These are phyloP conservation scores for Coniferiporia weirii DNA, from an alignment of 1,284 basidiomycete species.

Conservation along the genomic window DNA sequence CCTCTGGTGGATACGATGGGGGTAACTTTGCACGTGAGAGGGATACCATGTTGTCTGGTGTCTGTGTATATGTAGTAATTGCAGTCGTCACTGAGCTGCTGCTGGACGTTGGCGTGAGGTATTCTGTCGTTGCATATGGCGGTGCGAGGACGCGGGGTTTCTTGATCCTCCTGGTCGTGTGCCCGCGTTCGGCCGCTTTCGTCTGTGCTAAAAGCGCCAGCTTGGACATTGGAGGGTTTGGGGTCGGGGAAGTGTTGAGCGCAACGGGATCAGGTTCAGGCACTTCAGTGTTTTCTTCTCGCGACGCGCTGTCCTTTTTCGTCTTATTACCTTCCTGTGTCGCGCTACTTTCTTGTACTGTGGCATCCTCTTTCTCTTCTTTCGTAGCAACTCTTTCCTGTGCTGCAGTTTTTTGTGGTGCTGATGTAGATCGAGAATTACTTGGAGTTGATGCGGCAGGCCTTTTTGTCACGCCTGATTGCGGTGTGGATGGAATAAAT, in stretches of 20 bases:
- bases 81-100: constrained; percentile 71
- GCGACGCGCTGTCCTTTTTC: background rate
- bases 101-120: constrained; percentile 68
- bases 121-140: constrained; percentile 51
- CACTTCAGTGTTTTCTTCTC: background rate
- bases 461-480: background rate
- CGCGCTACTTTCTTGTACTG: background rate
- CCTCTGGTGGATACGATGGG: constrained; percentile 22
- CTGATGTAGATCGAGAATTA: background rate
- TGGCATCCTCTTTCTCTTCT: background rate
- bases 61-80: constrained; percentile 72
- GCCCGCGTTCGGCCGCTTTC: constrained; percentile 35
- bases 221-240: constrained; percentile 51
- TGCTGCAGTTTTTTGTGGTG: background rate
- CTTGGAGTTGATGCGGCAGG: background rate
- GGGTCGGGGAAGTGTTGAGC: constrained; percentile 19
- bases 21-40: constrained; percentile 24
- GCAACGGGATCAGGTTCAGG: background rate
- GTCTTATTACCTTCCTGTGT: background rate
- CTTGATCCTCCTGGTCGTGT: constrained; percentile 17
- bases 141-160: constrained; percentile 24
- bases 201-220: constrained; percentile 63
- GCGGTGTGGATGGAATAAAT: background rate
- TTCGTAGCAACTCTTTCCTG: no score
- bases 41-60: constrained; percentile 44